These are phyloP conservation scores for Neoarthrinium moseri DNA, from an alignment of 2,329 filamentous ascomycete genomes.

Conservation along the genomic window DNA sequence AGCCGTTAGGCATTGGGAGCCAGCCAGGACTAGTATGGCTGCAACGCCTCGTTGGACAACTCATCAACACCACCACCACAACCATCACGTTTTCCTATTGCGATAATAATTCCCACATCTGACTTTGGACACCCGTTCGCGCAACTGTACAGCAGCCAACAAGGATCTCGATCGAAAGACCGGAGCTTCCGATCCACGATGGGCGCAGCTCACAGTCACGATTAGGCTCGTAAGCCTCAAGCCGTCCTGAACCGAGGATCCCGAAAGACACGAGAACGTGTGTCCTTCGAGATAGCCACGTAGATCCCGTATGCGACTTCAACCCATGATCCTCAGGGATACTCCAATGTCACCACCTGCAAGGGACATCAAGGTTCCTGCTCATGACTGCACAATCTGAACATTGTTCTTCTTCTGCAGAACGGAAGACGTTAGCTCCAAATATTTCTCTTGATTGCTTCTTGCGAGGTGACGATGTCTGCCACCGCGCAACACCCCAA, in stretches of 20 bases:
- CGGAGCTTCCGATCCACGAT: too few relatives aligned
- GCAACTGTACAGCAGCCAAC: not conserved
- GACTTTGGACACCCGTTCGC: too few relatives aligned
- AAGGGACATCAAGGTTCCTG: too few relatives aligned
- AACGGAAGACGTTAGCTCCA: conserved; percentile 16
- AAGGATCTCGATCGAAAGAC: not conserved
- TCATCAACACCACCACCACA: conserved; percentile 41
- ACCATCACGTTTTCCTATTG: conserved; percentile 16
- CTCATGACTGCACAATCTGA: conserved; percentile 76
- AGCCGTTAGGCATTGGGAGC: conserved; percentile 50
- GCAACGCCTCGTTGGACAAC: conserved; percentile 42
- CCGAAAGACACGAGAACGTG: too few relatives aligned
- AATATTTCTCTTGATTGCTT: conserved; percentile 9
- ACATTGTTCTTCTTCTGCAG: conserved; percentile 85
- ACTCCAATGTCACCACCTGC: too few relatives aligned
- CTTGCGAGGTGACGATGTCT: too few relatives aligned
- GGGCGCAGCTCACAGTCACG: too few relatives aligned
- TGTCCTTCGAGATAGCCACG: too few relatives aligned
- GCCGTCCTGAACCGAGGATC: too few relatives aligned
- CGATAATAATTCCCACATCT: conserved; percentile 18
- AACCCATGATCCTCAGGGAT: too few relatives aligned
- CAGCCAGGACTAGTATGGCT: conserved; percentile 34
- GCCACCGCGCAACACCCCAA: conserved; percentile 13
- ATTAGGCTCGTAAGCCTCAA: too few relatives aligned
- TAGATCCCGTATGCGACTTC: too few relatives aligned